Evolutionary conservation across 805 yeast species (phyloP).

Genomic region (Ogataea methanolica): DNA sequence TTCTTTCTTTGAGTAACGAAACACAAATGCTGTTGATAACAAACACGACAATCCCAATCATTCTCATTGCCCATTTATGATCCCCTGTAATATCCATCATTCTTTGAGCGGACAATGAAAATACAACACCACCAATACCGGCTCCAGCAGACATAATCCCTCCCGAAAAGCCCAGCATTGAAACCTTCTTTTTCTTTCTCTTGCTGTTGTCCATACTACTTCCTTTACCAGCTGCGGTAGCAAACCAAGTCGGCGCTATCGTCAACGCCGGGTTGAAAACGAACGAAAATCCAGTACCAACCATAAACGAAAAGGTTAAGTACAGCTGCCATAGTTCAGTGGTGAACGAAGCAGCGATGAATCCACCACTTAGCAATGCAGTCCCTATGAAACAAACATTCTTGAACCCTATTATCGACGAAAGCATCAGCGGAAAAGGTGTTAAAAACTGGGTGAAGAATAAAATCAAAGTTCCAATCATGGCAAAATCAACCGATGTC

Average conservation of each 20-base stretch:
- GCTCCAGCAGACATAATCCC: slow-evolving; percentile 35
- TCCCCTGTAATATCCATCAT: slow-evolving; percentile 32
- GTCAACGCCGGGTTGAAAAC: slow-evolving; percentile 43
- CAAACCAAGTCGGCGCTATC: slow-evolving; percentile 52
- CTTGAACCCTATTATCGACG: slow-evolving; percentile 11
- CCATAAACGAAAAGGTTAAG: slow-evolving; percentile 46
- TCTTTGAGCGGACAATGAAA: slow-evolving; percentile 30
- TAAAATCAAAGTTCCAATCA: slow-evolving; percentile 46
- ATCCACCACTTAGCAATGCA: slow-evolving; percentile 26
- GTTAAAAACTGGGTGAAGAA: slow-evolving; percentile 10
- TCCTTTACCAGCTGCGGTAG: background rate
- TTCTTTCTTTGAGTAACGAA: slow-evolving; percentile 41
- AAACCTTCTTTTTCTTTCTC: slow-evolving; percentile 20
- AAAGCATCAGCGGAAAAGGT: slow-evolving; percentile 7
- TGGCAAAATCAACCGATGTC: slow-evolving; percentile 50
- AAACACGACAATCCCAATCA: slow-evolving; percentile 34
- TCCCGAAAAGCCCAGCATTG: slow-evolving; percentile 34
- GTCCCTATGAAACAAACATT: slow-evolving; percentile 31
- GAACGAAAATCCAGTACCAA: slow-evolving; percentile 45
- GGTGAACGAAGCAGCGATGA: slow-evolving; percentile 45
- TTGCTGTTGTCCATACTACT: background rate
- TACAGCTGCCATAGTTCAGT: slow-evolving; percentile 43
- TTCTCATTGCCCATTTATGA: slow-evolving; percentile 41
- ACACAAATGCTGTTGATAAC: slow-evolving; percentile 36
- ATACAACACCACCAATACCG: slow-evolving; percentile 37